phyloP scores from a whole-genome alignment of 306 rosid genomes.

The Mimosa pudica region DNA sequence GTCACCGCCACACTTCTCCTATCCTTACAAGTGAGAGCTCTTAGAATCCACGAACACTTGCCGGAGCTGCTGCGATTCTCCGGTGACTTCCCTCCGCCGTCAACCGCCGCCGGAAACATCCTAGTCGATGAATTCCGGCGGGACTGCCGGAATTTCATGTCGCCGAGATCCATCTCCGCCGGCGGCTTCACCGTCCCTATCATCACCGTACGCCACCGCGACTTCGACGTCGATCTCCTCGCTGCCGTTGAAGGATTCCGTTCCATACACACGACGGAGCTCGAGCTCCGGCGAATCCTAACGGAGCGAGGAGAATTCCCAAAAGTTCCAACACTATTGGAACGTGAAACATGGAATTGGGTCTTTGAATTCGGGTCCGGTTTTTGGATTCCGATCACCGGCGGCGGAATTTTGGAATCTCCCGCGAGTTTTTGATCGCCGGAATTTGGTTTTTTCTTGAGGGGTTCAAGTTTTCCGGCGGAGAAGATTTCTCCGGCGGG shows the following conservation, averaged over 20 bases:
- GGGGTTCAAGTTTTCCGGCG: constrained; percentile 61
- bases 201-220: constrained; percentile 67
- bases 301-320: constrained; percentile 23
- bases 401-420: not conserved
- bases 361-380: constrained; percentile 55
- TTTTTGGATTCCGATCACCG: constrained; percentile 32
- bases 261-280: constrained; percentile 34
- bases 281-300: constrained; percentile 38
- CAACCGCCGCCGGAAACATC: constrained; percentile 37
- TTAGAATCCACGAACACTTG: constrained; percentile 77
- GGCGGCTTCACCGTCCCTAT: constrained; percentile 73
- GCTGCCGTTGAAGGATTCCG: constrained; percentile 41
- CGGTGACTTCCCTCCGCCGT: constrained; percentile 30
- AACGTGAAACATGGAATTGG: constrained; percentile 48
- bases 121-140: constrained; percentile 50
- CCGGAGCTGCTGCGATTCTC: constrained; percentile 57
- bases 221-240: constrained; percentile 41
- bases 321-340: constrained; percentile 42
- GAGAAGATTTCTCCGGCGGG: constrained; percentile 70
- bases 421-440: not conserved
- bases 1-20: constrained; percentile 65
- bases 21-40: constrained; percentile 80
- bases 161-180: constrained; percentile 80
- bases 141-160: constrained; percentile 69
- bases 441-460: constrained; percentile 23